Base-by-base conservation (phyloP, 257 asterid genomes). In the Paulownia fortunei region DNA sequence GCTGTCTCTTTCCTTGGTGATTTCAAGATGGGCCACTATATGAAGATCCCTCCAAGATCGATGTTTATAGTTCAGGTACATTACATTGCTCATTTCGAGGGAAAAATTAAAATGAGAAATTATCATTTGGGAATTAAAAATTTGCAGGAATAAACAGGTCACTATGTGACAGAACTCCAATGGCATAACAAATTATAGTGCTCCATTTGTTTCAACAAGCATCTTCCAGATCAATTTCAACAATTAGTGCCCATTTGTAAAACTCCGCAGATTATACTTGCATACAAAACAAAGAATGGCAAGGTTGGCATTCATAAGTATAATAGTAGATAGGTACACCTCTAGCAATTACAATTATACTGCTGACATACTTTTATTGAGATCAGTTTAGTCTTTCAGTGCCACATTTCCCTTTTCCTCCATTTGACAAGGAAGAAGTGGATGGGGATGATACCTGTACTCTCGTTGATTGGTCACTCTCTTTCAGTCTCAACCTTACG, bases 11-110 rank as follows among this genome's bases (percentile, higher is more conserved):
- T 94, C 84, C 98, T 94, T 76, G 83, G 92, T 11, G 97, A 94
- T 73, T 94, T 94, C 90, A 94, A 94, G 89, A 88, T 94, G 27
- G 97, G 98, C 8, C 98, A 94, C 79, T 94, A 94, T 89, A 92
- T 92, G 98, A 94, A 94, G 92, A 94, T 94, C 75, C 98, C 97
- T 70, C 98, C 97, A 39, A 84, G 94, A 91, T 94, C 97, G 0
- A 94, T 94, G 97, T 94, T 94, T 79, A 84, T 94, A 19, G 97
- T 94, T 72, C 98, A 94, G 97, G 98, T 94, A 92, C 6, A 76
- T 58, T 52, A 65, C 52, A 77, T 34, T 47, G n/a, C 36, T 36
- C 54, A 46, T 52, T 73, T 32, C 62, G 8, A 37, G n/a, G n/a
- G n/a, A n/a, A n/a, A n/a, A n/a, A n/a, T n/a, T n/a, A 30, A 4